phyloP scores from a whole-genome alignment of 306 rosid genomes.

The Cucurbita argyrosperma region DNA sequence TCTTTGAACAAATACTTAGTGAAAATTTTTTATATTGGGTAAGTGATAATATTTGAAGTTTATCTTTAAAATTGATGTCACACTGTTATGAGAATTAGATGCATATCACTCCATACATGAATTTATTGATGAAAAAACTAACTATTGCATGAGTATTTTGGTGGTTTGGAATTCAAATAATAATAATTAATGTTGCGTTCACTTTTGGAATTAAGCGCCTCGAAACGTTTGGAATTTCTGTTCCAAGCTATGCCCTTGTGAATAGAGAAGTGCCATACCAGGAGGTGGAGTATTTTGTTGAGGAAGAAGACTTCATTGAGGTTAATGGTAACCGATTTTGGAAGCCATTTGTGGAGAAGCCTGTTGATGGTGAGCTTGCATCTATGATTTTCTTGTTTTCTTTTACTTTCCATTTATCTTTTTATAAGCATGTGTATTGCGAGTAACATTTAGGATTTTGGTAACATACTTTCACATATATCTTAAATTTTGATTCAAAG shows the following conservation, averaged over 20 bases:
- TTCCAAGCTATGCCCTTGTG: conserved; percentile 94
- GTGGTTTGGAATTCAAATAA: conserved; percentile 2
- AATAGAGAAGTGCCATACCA: conserved; percentile 66
- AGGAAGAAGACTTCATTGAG: conserved; percentile 97
- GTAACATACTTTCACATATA: not conserved
- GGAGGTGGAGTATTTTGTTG: conserved; percentile 68
- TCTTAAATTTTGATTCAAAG: not conserved
- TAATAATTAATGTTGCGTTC: conserved; percentile 8
- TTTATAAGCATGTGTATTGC: not conserved
- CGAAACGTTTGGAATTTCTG: conserved; percentile 64
- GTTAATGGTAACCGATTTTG: conserved; percentile 72
- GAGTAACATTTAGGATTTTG: not conserved
- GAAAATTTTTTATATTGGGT: not conserved
- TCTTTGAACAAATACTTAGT: not conserved
- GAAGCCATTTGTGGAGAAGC: conserved; percentile 99
- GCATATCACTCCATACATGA: not conserved
- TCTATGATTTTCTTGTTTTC: conserved; percentile 7
- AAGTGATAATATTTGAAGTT: not conserved
- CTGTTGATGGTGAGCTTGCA: conserved; percentile 68
- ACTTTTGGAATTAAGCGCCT: conserved; percentile 51
- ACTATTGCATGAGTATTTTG: not conserved
- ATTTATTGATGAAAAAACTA: not conserved
- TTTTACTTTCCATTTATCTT: conserved; percentile 4
- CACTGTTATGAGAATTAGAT: not conserved
- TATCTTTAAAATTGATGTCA: not conserved